Evolutionary conservation across 2,329 filamentous ascomycete genomes (phyloP), one percentile per base, ranked within the genome.

Genomic region (Aspergillus transmontanensis): DNA sequence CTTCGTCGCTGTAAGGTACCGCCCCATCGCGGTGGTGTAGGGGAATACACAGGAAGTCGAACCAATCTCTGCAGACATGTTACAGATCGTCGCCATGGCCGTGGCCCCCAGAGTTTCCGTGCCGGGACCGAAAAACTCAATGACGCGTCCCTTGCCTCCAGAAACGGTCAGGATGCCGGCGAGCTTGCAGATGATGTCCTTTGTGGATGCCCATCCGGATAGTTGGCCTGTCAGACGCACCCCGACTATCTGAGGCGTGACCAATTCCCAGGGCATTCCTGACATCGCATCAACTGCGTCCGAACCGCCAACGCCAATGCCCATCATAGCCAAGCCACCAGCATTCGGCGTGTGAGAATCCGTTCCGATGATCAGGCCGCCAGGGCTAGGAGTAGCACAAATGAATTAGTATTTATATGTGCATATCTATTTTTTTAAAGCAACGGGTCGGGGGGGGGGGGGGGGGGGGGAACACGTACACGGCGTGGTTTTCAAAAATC

Each of bases 311-410:
- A 97, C 94, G 87, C 93, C 94, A 76, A 97, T 96, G 61, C 92
- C 91, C 72, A 86, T 87, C 92, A 96, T 96, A 78, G 93, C 93
- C 63, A 97, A 89, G 86, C 94, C 93, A 84, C 94, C 94, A 73
- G 89, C 94, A 78, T 97, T 97, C 73, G 93, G 93, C 58, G 94
- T 97, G 84, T 97, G 94, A 48, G 93, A 97, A 80, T 97, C 94
- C 71, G 94, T 97, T 77, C 94, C 94, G 75, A 97, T 97, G 75
- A 97, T 87, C 59, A 97, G 87, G 85, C 90, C 93, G 85, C 94
- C 94, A 64, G 94, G 94, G n/a, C 67, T 68, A 39, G 77, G 14
- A 4, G 34, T 36, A 36, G 14, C 14, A 36, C 34, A 36, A 6
- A 36, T 36, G 12, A 36, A 36, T 36, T 36, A 36, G 34, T 36